These are phyloP conservation scores for Wallacemonas sp. DNA, from an alignment of 208 protist genomes.

Conservation along the genomic window DNA sequence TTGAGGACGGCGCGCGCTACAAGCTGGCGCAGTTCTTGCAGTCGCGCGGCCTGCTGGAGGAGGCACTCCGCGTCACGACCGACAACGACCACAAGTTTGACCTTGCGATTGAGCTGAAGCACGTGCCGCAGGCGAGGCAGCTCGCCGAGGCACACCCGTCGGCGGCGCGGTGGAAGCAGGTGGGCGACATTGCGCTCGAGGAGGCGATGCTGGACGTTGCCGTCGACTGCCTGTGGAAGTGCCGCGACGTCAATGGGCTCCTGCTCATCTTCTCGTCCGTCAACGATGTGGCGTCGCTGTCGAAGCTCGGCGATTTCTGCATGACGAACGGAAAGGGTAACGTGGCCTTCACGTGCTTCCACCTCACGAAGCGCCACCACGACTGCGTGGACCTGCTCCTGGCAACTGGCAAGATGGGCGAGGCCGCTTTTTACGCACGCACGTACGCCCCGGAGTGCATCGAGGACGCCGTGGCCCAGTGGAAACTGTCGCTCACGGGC, in stretches of 20 bases:
- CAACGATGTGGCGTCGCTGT: constrained; percentile 72
- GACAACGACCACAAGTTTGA: constrained; percentile 97
- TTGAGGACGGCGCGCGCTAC: constrained; percentile 83
- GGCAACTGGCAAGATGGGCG: constrained; percentile 75
- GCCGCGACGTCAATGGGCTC: constrained; percentile 71
- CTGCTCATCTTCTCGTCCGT: constrained; percentile 80
- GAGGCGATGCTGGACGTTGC: constrained; percentile 83
- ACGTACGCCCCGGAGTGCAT: constrained; percentile 92
- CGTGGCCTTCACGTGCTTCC: constrained; percentile 94
- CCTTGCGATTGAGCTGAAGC: constrained; percentile 91
- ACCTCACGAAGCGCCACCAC: constrained; percentile 73
- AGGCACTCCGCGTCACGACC: constrained; percentile 93
- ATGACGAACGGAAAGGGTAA: constrained; percentile 83
- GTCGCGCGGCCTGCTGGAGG: constrained; percentile 88
- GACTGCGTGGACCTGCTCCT: constrained; percentile 91
- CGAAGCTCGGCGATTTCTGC: constrained; percentile 66
- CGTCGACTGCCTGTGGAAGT: constrained; percentile 58
- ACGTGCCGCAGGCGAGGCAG: constrained; percentile 72
- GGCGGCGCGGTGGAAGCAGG: constrained; percentile 93
- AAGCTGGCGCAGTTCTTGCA: constrained; percentile 96
- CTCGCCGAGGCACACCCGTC: constrained; percentile 69
- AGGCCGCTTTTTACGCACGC: constrained; percentile 97
- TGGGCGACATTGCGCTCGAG: constrained; percentile 93
- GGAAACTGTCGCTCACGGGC: constrained; percentile 83
- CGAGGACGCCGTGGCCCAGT: constrained; percentile 82